Evolutionary conservation across 352 stramenopile genomes (phyloP).

Genomic region (Pythium aristosporum): DNA sequence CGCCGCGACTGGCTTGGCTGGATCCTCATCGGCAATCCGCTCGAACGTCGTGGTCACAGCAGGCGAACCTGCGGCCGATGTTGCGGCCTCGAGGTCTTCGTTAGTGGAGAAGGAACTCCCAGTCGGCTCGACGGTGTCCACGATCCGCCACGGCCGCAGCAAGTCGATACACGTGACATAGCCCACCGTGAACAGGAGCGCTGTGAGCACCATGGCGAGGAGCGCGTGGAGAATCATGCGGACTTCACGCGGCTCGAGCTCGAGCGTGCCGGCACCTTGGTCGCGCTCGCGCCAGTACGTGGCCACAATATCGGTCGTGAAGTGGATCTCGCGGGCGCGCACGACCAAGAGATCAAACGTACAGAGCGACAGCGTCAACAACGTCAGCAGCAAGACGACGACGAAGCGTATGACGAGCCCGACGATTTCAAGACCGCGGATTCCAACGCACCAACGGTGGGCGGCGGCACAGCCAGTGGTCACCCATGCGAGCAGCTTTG

Average conservation of each 20-base stretch:
- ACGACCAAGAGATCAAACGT: conserved; percentile 44
- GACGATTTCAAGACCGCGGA: background rate
- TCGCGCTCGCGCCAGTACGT: conserved; percentile 39
- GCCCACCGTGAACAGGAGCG: conserved; percentile 26
- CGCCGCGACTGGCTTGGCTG: no score
- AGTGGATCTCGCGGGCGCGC: conserved; percentile 39
- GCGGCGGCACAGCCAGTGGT: no score
- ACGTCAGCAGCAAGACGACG: conserved; percentile 27
- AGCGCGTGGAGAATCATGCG: conserved; percentile 24
- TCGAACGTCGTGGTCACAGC: no score
- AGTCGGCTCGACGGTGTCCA: no score
- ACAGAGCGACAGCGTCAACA: conserved; percentile 29
- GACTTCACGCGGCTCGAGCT: conserved; percentile 33
- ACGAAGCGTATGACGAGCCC: background rate
- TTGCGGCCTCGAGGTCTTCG: background rate
- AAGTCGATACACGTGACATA: conserved; percentile 18
- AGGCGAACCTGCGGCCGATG: background rate
- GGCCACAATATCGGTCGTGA: conserved; percentile 48
- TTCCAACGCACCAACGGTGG: background rate
- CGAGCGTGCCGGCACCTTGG: conserved; percentile 24
- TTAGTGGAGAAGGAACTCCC: background rate
- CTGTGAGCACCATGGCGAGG: conserved; percentile 11
- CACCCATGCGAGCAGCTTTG: background rate
- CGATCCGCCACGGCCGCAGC: background rate
- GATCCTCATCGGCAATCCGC: no score